These are phyloP conservation scores for Trichophyton simii DNA, from an alignment of 2,329 filamentous ascomycete genomes.

Conservation along the genomic window DNA sequence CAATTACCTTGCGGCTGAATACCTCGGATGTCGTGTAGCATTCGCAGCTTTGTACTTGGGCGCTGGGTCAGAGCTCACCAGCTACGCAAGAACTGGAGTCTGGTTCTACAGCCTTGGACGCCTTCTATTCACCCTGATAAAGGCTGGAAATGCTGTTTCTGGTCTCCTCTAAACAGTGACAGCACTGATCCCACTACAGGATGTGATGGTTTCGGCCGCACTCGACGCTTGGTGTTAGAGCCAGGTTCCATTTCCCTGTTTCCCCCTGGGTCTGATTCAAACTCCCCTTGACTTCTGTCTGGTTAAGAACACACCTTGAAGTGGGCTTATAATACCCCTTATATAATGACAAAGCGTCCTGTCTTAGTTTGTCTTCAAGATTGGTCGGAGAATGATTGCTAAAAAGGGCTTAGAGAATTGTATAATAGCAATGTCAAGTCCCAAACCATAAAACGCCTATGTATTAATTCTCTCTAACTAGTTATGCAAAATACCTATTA, in stretches of 20 bases:
- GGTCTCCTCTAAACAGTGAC: background rate
- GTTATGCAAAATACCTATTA: background rate
- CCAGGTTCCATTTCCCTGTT: background rate
- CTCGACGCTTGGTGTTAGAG: too few species aligned
- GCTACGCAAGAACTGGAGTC: slow-evolving; percentile 23
- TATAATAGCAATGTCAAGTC: too few species aligned
- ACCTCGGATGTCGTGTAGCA: slow-evolving; percentile 21
- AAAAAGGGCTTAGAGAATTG: too few species aligned
- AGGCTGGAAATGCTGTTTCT: slow-evolving; percentile 17
- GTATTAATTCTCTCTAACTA: background rate
- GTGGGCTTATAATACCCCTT: too few species aligned
- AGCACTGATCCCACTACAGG: background rate
- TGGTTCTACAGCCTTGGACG: slow-evolving; percentile 25
- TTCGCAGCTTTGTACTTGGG: slow-evolving; percentile 27
- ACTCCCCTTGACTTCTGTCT: background rate
- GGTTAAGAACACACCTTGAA: too few species aligned
- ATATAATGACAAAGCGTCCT: too few species aligned
- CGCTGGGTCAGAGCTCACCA: slow-evolving; percentile 20
- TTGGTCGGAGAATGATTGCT: background rate
- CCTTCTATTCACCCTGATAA: slow-evolving; percentile 22
- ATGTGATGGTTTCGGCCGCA: too few species aligned
- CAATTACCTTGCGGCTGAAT: slow-evolving; percentile 23
- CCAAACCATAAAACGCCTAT: background rate
- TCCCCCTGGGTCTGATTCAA: background rate
- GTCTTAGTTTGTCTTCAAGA: too few species aligned